Evolutionary conservation across 139 green algal species (phyloP), one percentile per base, ranked within the genome.

Genomic region (Chlamydomonas schloesseri): DNA sequence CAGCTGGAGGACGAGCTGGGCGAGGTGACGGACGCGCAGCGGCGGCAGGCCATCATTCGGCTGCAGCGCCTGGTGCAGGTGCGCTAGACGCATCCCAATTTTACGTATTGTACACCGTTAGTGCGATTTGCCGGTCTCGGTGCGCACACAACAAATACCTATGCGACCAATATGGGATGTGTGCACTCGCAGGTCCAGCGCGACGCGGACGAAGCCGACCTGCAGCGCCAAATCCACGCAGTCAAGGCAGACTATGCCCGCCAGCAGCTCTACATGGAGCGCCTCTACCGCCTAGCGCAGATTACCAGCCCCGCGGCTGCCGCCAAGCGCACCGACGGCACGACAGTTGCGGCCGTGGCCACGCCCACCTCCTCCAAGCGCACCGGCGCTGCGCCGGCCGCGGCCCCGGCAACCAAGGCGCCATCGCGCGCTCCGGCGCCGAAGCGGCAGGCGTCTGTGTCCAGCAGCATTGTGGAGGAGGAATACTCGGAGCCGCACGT

Each of bases 131-230:
- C 17, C 17, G 53, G 53, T 24, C 14, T 24, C 17, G 53, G 53
- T 60, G 53, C 53, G 14, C n/a, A n/a, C n/a, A n/a, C n/a, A n/a
- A n/a, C n/a, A n/a, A n/a, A n/a, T n/a, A n/a, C n/a, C n/a, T n/a
- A n/a, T n/a, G n/a, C n/a, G n/a, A n/a, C n/a, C n/a, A n/a, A n/a
- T n/a, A n/a, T n/a, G n/a, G n/a, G n/a, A n/a, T n/a, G n/a, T n/a
- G n/a, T n/a, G n/a, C n/a, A n/a, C n/a, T n/a, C n/a, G 24, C 50
- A 85, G 79, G 79, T 85, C 14, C 81, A 87, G 62, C 69, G 79
- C 36, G 81, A 87, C 9, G 69, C 69, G 2, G 81, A 87, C 26
- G 68, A 70, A 1, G 55, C 69, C 0, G 69, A 87, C 33, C 5
- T 87, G 5, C 23, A 72, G 11, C 81, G 81, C 1, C 69, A 80